These are phyloP conservation scores for Macrophomina pseudophaseolina DNA, from an alignment of 2,329 filamentous ascomycete species.

Conservation along the genomic window DNA sequence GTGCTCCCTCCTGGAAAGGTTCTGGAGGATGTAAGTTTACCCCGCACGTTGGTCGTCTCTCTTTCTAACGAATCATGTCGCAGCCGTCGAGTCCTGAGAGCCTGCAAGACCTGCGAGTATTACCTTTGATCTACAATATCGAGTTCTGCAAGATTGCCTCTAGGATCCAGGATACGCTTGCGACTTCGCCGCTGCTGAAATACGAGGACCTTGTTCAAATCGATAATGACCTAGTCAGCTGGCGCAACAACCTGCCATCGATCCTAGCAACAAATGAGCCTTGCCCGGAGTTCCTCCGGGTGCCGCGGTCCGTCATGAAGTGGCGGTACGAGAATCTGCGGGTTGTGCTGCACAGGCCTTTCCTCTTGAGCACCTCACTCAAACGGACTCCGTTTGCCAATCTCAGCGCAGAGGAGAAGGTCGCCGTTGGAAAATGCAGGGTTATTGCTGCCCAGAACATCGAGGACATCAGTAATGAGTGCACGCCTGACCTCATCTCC, in stretches of 20 bases:
- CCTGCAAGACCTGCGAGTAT: constrained; percentile 58
- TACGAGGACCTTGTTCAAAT: constrained; percentile 69
- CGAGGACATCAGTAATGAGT: constrained; percentile 72
- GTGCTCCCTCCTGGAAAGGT: constrained; percentile 44
- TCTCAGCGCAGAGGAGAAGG: constrained; percentile 66
- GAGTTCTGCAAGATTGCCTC: constrained; percentile 81
- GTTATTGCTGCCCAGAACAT: constrained; percentile 73
- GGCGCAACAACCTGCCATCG: constrained; percentile 71
- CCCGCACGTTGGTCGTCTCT: background rate
- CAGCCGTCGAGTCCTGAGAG: constrained; percentile 53
- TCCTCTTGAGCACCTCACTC: constrained; percentile 68
- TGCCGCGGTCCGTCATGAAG: constrained; percentile 76
- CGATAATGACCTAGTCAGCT: constrained; percentile 71
- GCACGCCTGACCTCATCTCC: constrained; percentile 74
- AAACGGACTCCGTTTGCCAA: constrained; percentile 57
- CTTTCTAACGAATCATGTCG: constrained; percentile 29
- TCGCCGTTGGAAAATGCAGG: constrained; percentile 71
- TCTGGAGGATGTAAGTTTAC: constrained; percentile 37
- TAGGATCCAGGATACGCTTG: constrained; percentile 75
- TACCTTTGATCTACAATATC: constrained; percentile 76
- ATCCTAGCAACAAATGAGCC: constrained; percentile 60
- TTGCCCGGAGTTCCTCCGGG: constrained; percentile 72
- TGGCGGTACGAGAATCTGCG: constrained; percentile 82
- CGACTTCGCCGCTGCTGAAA: constrained; percentile 70
- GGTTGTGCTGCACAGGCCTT: constrained; percentile 75